These are phyloP conservation scores for Exsudoporus floridanus DNA, from an alignment of 1,284 basidiomycete genomes.

Conservation along the genomic window DNA sequence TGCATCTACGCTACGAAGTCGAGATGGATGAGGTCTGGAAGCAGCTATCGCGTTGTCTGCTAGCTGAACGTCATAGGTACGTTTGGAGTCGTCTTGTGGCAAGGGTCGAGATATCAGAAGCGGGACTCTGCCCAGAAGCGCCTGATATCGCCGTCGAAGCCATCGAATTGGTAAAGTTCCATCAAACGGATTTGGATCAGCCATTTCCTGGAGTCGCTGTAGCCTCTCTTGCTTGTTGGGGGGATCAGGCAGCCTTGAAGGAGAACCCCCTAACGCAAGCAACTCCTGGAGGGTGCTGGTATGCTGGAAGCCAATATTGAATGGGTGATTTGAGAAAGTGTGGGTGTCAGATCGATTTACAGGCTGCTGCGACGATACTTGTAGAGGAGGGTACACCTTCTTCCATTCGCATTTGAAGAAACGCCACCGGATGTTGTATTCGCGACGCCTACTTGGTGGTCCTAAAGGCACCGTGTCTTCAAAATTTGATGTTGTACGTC, in stretches of 20 bases:
- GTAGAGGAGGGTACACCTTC: conserved; percentile 59
- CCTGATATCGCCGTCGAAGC: conserved; percentile 64
- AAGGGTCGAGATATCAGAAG: conserved; percentile 43
- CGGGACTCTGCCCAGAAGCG: conserved; percentile 58
- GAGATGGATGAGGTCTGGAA: conserved; percentile 17
- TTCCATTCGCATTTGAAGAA: conserved; percentile 57
- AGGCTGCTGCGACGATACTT: conserved; percentile 35
- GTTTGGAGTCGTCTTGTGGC: conserved; percentile 3
- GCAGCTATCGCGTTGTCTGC: conserved; percentile 30
- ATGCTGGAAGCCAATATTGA: conserved; percentile 47
- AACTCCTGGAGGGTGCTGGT: conserved; percentile 47
- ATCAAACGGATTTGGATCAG: conserved; percentile 14
- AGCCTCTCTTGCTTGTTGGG: conserved; percentile 11
- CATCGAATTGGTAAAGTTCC: conserved; percentile 51
- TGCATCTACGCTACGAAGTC: conserved; percentile 29
- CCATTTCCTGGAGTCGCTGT: neutral
- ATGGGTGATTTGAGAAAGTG: conserved; percentile 20
- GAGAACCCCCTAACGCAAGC: conserved; percentile 44
- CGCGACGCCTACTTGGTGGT: conserved; percentile 65
- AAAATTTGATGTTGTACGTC: conserved; percentile 54
- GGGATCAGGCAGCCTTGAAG: conserved; percentile 6
- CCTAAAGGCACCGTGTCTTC: conserved; percentile 62
- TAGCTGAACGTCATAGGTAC: conserved; percentile 33
- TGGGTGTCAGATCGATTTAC: neutral
- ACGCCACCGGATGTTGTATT: conserved; percentile 70